These are phyloP conservation scores for Ogataea wickerhamii DNA, from an alignment of 805 yeast species.

Conservation along the genomic window DNA sequence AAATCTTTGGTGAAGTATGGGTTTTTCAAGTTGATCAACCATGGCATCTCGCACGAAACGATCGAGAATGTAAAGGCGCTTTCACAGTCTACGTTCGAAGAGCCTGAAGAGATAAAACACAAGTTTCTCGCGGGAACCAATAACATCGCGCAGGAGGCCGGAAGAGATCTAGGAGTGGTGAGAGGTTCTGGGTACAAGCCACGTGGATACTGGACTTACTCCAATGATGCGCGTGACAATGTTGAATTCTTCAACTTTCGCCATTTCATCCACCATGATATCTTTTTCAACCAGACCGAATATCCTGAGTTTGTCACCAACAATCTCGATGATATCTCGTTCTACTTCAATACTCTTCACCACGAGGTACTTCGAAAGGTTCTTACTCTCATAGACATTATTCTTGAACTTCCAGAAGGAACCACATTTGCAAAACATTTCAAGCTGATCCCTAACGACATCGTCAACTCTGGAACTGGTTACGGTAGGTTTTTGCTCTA, in stretches of 20 bases:
- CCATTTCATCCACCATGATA: constrained; percentile 36
- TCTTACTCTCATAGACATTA: constrained; percentile 39
- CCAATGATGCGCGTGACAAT: constrained; percentile 40
- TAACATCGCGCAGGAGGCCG: constrained; percentile 24
- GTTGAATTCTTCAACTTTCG: constrained; percentile 43
- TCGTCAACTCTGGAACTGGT: constrained; percentile 37
- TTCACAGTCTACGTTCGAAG: constrained; percentile 39
- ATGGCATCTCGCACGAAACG: constrained; percentile 35
- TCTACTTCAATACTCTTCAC: constrained; percentile 39
- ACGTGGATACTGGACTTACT: constrained; percentile 45
- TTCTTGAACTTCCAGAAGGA: constrained; percentile 47
- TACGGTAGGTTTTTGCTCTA: constrained; percentile 38
- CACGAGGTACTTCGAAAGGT: constrained; percentile 35
- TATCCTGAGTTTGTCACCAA: constrained; percentile 40
- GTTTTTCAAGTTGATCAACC: constrained; percentile 41
- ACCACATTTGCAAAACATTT: constrained; percentile 36
- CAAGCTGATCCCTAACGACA: constrained; percentile 31
- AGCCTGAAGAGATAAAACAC: constrained; percentile 38
- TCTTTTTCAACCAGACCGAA: constrained; percentile 25
- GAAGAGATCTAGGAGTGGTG: constrained; percentile 39
- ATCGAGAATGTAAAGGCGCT: constrained; percentile 37
- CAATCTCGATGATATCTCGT: constrained; percentile 39
- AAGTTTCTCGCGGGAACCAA: constrained; percentile 37
- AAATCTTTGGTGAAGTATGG: constrained; percentile 40
- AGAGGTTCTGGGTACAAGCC: constrained; percentile 48